phyloP scores from a whole-genome alignment of 495 filamentous ascomycete genomes.

The Xylaria flabelliformis region DNA sequence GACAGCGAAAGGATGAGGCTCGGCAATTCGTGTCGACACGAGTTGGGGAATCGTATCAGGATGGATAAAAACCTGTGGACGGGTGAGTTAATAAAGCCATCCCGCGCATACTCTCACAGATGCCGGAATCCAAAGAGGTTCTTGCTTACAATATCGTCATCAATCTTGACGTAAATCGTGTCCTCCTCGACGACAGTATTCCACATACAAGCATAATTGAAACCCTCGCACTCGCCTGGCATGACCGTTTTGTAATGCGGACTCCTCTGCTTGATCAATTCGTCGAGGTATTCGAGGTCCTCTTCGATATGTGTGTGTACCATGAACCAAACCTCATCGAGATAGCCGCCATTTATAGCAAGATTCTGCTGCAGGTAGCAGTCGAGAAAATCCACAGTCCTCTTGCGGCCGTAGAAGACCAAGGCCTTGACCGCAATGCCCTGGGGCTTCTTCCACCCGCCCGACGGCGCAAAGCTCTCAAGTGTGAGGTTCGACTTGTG shows the following conservation, averaged over 20 bases:
- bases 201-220: conserved; percentile 43
- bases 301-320: conserved; percentile 54
- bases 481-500: conserved; percentile 25
- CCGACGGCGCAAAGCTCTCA: conserved; percentile 34
- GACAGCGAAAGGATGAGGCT: conserved; percentile 54
- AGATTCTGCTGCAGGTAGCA: conserved; percentile 64
- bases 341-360: conserved; percentile 56
- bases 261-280: conserved; percentile 35
- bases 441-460: conserved; percentile 48
- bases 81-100: conserved; percentile 24
- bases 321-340: conserved; percentile 62
- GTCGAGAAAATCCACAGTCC: conserved; percentile 57
- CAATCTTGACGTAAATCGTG: conserved; percentile 61
- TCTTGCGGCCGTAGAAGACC: conserved; percentile 56
- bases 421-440: conserved; percentile 56
- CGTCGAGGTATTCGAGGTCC: conserved; percentile 55
- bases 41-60: conserved; percentile 60
- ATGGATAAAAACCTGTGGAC: conserved; percentile 52
- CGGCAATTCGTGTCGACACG: conserved; percentile 57
- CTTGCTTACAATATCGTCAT: conserved; percentile 56
- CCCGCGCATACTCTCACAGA: neutral
- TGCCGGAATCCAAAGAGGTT: neutral
- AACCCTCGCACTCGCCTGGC: conserved; percentile 35
- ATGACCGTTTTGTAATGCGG: conserved; percentile 37
- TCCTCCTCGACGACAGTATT: conserved; percentile 45